phyloP scores from a whole-genome alignment of 192 early-diverging fungal species.

The Coemansia sp. region DNA sequence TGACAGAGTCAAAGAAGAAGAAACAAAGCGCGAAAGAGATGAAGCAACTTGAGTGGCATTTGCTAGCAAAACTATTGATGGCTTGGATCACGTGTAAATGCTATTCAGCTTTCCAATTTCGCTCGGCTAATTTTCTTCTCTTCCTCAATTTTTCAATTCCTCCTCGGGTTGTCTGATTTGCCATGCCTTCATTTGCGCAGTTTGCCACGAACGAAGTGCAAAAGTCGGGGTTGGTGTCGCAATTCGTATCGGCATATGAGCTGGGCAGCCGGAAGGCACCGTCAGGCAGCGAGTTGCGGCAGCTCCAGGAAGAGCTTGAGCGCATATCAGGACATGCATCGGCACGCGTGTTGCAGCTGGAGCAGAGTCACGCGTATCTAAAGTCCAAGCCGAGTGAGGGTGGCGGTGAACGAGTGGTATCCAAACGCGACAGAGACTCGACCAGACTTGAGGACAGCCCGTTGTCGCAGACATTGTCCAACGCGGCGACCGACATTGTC shows the following conservation, averaged over 20 bases:
- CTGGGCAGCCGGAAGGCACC: conserved; percentile 7
- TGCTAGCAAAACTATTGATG: not conserved
- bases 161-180: not conserved
- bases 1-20: not conserved
- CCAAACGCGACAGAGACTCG: not conserved
- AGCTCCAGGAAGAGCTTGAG: conserved; percentile 36
- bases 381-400: not conserved
- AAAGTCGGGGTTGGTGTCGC: conserved; percentile 21
- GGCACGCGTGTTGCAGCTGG: conserved; percentile 15
- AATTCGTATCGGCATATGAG: conserved; percentile 20
- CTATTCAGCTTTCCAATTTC: not conserved
- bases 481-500: not conserved
- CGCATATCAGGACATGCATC: conserved; percentile 26
- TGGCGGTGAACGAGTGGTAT: not conserved
- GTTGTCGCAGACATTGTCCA: not conserved
- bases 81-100: not conserved
- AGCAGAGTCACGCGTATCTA: conserved; percentile 9
- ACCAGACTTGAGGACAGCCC: not conserved
- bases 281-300: conserved; percentile 22
- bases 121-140: not conserved
- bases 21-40: not conserved
- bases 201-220: conserved; percentile 26
- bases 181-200: conserved; percentile 21
- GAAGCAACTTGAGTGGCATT: too few relatives aligned
- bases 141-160: not conserved